Percentiles rank a stretch among this genome's conserved stretches.
These are phyloP conservation scores for Sequoia sempervirens DNA, from an alignment of 75 land plant species.

Conservation along the genomic window DNA sequence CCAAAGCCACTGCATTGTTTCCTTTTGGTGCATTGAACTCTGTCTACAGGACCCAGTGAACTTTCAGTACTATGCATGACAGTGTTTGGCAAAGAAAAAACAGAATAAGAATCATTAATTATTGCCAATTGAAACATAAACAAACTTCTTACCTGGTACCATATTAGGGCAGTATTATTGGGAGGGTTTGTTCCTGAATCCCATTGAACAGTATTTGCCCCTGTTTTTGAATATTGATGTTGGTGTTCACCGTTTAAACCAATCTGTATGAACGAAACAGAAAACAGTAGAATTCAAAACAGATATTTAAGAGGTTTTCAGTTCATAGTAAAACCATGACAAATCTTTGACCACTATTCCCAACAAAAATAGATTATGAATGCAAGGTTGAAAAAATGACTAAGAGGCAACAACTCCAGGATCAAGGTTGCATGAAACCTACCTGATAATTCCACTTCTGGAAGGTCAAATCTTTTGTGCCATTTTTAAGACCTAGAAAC, in stretches of 20 bases:
- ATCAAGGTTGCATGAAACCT: not conserved
- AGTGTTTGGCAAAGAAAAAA: not conserved
- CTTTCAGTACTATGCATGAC: not conserved
- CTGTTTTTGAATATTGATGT: not conserved
- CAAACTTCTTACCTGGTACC: conserved; percentile 8
- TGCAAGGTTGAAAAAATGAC: not conserved
- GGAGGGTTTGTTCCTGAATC: conserved; percentile 5
- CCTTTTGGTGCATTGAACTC: conserved; percentile 44
- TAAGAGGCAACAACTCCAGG: not conserved
- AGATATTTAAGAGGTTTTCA: not conserved
- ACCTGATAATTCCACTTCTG: conserved; percentile 8
- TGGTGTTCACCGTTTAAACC: conserved; percentile 7
- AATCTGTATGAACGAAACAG: not conserved
- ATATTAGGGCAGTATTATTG: not conserved
- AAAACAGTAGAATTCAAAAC: not conserved
- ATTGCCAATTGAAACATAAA: not conserved
- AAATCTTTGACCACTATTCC: not conserved
- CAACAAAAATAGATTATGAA: not conserved
- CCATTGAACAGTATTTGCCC: conserved; percentile 3
- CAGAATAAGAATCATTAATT: not conserved
- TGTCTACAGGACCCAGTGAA: conserved; percentile 14
- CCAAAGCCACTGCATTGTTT: conserved; percentile 37
- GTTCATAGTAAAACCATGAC: not conserved
- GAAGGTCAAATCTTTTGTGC: not conserved
- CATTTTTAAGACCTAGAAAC: conserved; percentile 3